These are phyloP conservation scores for Arctium minus DNA, from an alignment of 129 eudicot genomes.

Conservation along the genomic window DNA sequence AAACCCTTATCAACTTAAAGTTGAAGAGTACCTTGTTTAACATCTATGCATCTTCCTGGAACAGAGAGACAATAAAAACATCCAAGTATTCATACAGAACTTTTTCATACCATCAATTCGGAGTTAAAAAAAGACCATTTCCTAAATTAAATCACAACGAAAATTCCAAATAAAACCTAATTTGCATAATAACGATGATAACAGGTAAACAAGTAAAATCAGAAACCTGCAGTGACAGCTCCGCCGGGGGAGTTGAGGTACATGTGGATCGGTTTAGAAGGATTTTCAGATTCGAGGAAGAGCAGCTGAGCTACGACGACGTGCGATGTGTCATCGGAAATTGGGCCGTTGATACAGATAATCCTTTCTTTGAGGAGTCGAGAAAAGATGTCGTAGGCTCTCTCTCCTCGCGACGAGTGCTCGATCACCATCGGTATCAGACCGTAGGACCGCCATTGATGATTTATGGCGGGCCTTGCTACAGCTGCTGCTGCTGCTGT, in stretches of 20 bases:
- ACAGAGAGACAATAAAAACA: neutral
- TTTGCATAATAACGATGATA: neutral
- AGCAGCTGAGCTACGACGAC: constrained; percentile 94
- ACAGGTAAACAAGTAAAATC: neutral
- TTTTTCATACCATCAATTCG: neutral
- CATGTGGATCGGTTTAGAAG: constrained; percentile 83
- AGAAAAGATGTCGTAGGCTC: constrained; percentile 94
- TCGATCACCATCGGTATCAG: constrained; percentile 90
- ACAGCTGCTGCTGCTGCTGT: neutral
- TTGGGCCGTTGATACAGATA: constrained; percentile 86
- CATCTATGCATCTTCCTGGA: neutral
- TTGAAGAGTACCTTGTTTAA: neutral
- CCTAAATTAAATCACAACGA: neutral
- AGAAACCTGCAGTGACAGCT: constrained; percentile 76
- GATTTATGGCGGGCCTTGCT: neutral
- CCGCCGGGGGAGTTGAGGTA: constrained; percentile 94
- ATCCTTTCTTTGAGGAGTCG: constrained; percentile 79
- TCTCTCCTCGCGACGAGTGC: constrained; percentile 85
- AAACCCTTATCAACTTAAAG: neutral
- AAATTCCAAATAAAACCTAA: neutral
- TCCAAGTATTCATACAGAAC: neutral
- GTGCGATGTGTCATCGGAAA: constrained; percentile 77
- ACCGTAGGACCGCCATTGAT: constrained; percentile 42
- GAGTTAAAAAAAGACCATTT: neutral
- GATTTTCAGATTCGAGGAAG: constrained; percentile 85